A percentile compares a stretch with the other conserved stretches of the same genome.
phyloP scores from a whole-genome alignment of 805 yeast species.

The Saccharomycopsis fermentans region DNA sequence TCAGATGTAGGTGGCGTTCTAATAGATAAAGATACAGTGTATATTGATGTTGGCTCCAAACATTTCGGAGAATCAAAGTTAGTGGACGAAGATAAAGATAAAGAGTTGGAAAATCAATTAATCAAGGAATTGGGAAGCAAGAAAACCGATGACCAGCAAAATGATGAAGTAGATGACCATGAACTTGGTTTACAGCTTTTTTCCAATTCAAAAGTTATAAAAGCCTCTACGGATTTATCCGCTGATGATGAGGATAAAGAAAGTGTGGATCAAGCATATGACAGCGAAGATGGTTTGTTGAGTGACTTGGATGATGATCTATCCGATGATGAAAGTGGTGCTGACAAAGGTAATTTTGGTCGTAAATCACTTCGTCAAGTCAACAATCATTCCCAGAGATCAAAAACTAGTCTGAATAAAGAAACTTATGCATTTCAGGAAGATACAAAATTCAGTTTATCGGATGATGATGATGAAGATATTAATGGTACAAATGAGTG shows the following conservation, averaged over 20 bases:
- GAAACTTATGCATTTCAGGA: constrained; percentile 36
- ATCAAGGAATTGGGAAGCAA: constrained; percentile 11
- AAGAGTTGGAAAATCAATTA: constrained; percentile 10
- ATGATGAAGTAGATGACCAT: constrained; percentile 17
- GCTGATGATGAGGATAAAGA: constrained; percentile 23
- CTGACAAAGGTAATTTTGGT: constrained; percentile 32
- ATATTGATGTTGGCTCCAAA: constrained; percentile 61
- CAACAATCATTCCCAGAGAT: constrained; percentile 32
- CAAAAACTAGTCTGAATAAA: constrained; percentile 25
- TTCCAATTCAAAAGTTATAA: constrained; percentile 9
- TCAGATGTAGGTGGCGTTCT: constrained; percentile 98
- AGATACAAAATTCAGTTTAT: constrained; percentile 39
- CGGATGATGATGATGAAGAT: constrained; percentile 30
- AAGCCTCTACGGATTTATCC: not conserved
- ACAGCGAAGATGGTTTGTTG: constrained; percentile 32
- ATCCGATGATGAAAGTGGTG: constrained; percentile 31
- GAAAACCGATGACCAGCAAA: constrained; percentile 4
- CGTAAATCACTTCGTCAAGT: constrained; percentile 12
- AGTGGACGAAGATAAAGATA: constrained; percentile 12
- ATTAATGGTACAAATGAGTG: constrained; percentile 18
- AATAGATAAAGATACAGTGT: constrained; percentile 95
- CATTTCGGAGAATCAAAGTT: constrained; percentile 22
- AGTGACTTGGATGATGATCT: constrained; percentile 32
- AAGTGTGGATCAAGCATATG: constrained; percentile 31
- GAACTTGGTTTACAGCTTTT: constrained; percentile 15